phyloP scores from a whole-genome alignment of 352 stramenopile species.

The Pythium guiyangense region DNA sequence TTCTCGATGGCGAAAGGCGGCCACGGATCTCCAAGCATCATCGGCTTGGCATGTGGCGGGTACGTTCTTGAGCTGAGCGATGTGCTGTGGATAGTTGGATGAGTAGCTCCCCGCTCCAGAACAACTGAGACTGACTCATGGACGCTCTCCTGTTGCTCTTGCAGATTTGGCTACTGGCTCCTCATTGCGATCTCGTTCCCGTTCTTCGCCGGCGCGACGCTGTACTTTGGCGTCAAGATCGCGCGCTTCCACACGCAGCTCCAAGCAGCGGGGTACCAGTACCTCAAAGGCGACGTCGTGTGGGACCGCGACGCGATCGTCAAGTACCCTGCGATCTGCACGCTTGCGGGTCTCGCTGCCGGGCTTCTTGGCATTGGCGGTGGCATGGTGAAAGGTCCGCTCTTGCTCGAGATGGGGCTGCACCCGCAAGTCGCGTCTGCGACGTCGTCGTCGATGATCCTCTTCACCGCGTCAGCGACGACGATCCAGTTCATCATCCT shows the following conservation, averaged over 20 bases:
- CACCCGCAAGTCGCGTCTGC: conserved; percentile 84
- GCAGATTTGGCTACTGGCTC: conserved; percentile 50
- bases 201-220: conserved; percentile 63
- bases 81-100: too few species aligned
- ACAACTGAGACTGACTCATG: too few species aligned
- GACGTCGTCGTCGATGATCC: conserved; percentile 91
- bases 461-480: conserved; percentile 93
- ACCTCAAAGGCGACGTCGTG: conserved; percentile 94
- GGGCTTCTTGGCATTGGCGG: conserved; percentile 86
- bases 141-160: too few species aligned
- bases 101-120: too few species aligned
- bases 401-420: conserved; percentile 89
- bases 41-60: conserved; percentile 61
- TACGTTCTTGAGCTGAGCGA: too few species aligned
- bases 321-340: conserved; percentile 73
- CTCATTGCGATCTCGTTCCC: conserved; percentile 58
- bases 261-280: conserved; percentile 83
- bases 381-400: conserved; percentile 88
- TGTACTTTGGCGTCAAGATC: conserved; percentile 79
- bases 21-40: conserved; percentile 66
- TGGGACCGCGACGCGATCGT: conserved; percentile 91
- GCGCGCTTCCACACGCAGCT: conserved; percentile 51
- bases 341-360: conserved; percentile 62
- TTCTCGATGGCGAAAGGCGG: conserved; percentile 80
- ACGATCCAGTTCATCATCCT: conserved; percentile 94